Percentiles rank a stretch among this genome's conserved stretches.
Conservation (phyloP, 73 alveolate genomes). For the Paramecium octaurelia region DNA sequence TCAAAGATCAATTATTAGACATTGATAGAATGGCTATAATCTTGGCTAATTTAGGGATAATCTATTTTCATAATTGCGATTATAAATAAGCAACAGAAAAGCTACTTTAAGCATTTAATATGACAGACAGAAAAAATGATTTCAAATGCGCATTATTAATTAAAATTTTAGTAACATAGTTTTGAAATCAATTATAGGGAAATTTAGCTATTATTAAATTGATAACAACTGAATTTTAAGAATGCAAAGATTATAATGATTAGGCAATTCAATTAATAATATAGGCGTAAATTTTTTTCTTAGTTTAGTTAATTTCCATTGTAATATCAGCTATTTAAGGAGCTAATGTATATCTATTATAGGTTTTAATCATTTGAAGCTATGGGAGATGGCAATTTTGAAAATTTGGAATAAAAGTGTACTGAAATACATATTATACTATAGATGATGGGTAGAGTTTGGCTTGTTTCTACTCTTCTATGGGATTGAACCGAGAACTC, state of each 20-base stretch:
- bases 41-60: constrained; percentile 44
- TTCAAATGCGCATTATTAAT: constrained; percentile 37
- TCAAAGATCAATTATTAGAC: background rate
- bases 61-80: constrained; percentile 47
- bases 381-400: constrained; percentile 56
- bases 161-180: background rate
- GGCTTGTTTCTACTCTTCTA: constrained; percentile 57
- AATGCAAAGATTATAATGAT: constrained; percentile 44
- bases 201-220: constrained; percentile 51
- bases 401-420: constrained; percentile 49
- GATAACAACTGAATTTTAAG: constrained; percentile 33
- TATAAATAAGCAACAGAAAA: constrained; percentile 34
- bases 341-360: constrained; percentile 37
- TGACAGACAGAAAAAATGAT: constrained; percentile 14
- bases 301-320: background rate
- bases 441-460: constrained; percentile 56
- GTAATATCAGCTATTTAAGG: constrained; percentile 31
- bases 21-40: constrained; percentile 41
- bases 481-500: constrained; percentile 56
- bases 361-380: constrained; percentile 53
- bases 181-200: background rate
- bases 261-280: constrained; percentile 44
- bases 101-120: background rate
- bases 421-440: background rate
- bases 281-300: background rate